Evolutionary conservation across 176 grass and related monocot genomes (phyloP).

Genomic region (Lolium rigidum): DNA sequence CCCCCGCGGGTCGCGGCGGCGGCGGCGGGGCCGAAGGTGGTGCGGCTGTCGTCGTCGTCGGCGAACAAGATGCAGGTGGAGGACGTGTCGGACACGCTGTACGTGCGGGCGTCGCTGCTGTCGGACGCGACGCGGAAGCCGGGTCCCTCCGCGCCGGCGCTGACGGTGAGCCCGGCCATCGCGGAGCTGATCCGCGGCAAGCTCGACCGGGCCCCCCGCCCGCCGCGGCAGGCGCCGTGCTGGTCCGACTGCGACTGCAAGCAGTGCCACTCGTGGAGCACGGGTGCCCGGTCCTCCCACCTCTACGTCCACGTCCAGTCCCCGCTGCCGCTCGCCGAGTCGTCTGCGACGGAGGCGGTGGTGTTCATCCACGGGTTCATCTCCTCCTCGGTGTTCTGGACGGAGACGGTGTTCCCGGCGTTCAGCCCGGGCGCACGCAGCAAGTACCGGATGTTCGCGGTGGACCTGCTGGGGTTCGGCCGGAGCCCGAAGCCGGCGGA

Average conservation of each 20-base stretch:
- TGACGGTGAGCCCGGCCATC: slow-evolving; percentile 69
- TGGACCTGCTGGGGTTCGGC: slow-evolving; percentile 92
- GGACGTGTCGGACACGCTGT: slow-evolving; percentile 94
- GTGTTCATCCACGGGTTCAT: slow-evolving; percentile 98
- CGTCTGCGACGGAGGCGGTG: slow-evolving; percentile 52
- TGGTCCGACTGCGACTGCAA: slow-evolving; percentile 99
- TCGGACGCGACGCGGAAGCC: slow-evolving; percentile 66
- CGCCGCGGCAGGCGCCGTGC: slow-evolving; percentile 50
- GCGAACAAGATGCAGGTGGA: slow-evolving; percentile 87
- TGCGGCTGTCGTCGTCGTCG: slow-evolving; percentile 63
- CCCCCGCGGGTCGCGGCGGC: neutral
- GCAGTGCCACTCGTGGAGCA: slow-evolving; percentile 84
- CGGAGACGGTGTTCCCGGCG: slow-evolving; percentile 89
- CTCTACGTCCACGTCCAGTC: slow-evolving; percentile 83
- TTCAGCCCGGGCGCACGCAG: slow-evolving; percentile 56
- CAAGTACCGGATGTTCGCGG: slow-evolving; percentile 70
- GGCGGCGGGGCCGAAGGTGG: slow-evolving; percentile 64
- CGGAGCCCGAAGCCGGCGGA: slow-evolving; percentile 92
- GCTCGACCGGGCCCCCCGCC: slow-evolving; percentile 45
- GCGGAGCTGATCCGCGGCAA: slow-evolving; percentile 85
- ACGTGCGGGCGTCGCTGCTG: slow-evolving; percentile 70
- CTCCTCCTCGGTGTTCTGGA: slow-evolving; percentile 93
- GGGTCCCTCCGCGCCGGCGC: slow-evolving; percentile 46
- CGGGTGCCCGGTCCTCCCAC: slow-evolving; percentile 27
- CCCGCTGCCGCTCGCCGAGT: no score